Evolutionary conservation across 106 monocot genomes (phyloP), one percentile per base, ranked within the genome.

Genomic region (Gastrodia elata): DNA sequence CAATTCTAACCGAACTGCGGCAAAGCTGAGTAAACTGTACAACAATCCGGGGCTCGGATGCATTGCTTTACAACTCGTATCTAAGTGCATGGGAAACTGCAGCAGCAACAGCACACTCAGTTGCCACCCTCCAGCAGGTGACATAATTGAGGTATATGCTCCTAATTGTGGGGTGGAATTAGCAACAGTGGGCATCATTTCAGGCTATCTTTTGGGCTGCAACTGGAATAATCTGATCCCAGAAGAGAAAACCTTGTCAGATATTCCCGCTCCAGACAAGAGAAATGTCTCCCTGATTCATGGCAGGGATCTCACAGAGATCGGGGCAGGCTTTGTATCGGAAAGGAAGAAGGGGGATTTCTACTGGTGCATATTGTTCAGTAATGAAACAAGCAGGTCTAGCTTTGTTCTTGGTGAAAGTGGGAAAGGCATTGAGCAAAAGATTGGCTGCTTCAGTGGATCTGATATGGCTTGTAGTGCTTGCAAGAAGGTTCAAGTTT

Each of bases 111-210:
- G 65, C 68, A 89, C 84, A 4, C 9, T 83, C 14, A 75, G 6
- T 34, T 89, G 89, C 34, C 72, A 78, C 5, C 89, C 83, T 44
- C 77, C 82, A 8, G 85, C 84, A 71, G 75, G 64, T 0, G 87
- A 89, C 61, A 85, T 93, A 32, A 93, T 89, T 1, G 89, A 93
- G 74, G 77, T 93, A 26, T 93, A 83, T 65, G 92, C 92, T n/a
- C 86, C 92, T 13, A 87, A 93, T 57, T 93, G 92, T 43, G 89
- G 92, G 8, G 92, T 93, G 9, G 92, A 93, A 71, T 43, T 93
- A 46, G 87, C 92, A 1, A 89, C 92, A 0, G 74, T 93, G 11
- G 79, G 75, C 26, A 76, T 55, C 39, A 76, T 93, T 73, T 78
- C 84, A 36, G 89, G 83, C 30, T 75, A 71, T 41, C 82, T 89